Base-by-base conservation (phyloP, 1,284 basidiomycete genomes). In the Phaffia rhodozyma region DNA sequence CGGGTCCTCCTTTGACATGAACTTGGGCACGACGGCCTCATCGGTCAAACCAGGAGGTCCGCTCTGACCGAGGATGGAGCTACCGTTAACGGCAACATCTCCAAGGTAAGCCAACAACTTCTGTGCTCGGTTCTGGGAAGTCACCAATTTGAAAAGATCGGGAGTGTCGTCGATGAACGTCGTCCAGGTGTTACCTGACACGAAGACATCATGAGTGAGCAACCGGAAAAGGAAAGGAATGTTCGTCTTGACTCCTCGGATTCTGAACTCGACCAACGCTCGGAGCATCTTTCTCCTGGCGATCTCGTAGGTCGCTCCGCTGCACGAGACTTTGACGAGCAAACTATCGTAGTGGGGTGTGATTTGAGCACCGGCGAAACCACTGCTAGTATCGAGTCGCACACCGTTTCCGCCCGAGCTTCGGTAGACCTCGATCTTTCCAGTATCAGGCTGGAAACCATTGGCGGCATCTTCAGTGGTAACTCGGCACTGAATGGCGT, bases 141-240 rank as follows among this genome's bases (percentile, higher is more conserved):
- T 89, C 6, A 98, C 92, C 66, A 98, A 84, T 78, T 94, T 96
- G 86, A 98, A 98, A 69, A 98, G 85, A 75, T 97, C 93, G 47
- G 91, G 94, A 3, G 93, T 97, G 78, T 99, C 96, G 74, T 99
- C 96, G 75, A 99, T 98, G 81, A 97, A 97, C 27, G 93, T 97
- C 3, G 92, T 99, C 96, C 96, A 99, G 25, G 96, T 97, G 79
- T 90, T 89, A 67, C 92, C 92, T 53, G 84, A 86, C 70, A 97
- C 89, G 79, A 97, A 98, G 69, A 93, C 84, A 71, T 94, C 91
- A 77, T 98, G 91, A n/a, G 94, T 97, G 69, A 99, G 80, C 32
- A 99, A 84, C 68, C 93, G 88, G 84, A 98, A 96, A 70, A 99
- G 79, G 88, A 98, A 99, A 34, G 96, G 96, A 70, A 98, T 98